Conservation (phyloP, 306 rosid species). For the Trichosanthes cucumerina region DNA sequence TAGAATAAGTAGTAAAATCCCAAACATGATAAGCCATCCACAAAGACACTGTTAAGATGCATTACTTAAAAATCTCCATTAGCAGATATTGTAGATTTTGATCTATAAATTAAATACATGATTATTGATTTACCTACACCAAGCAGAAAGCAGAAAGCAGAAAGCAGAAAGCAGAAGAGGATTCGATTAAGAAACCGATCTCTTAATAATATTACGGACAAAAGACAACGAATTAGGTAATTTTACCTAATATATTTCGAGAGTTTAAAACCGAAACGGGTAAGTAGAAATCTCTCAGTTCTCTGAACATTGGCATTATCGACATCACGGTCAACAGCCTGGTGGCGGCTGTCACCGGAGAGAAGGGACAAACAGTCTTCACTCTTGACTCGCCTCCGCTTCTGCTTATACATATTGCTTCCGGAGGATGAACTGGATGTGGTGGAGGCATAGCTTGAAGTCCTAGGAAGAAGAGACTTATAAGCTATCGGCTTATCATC, state of each 20-base stretch:
- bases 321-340: constrained; percentile 28
- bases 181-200: neutral
- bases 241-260: constrained; percentile 59
- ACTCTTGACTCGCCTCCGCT: constrained; percentile 58
- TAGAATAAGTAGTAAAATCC: neutral
- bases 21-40: neutral
- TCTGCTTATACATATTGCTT: constrained; percentile 30
- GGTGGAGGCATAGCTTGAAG: constrained; percentile 33
- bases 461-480: constrained; percentile 37
- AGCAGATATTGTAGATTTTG: neutral
- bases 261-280: constrained; percentile 61
- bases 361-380: constrained; percentile 33
- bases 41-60: neutral
- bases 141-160: neutral
- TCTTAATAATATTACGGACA: neutral
- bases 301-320: constrained; percentile 31
- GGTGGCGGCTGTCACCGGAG: constrained; percentile 6
- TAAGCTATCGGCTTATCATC: constrained; percentile 19
- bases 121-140: neutral
- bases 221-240: neutral
- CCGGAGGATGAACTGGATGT: neutral
- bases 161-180: neutral
- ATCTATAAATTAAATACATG: neutral
- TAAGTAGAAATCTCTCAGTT: constrained; percentile 49
- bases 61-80: neutral